Base-by-base conservation (phyloP, 2,329 filamentous ascomycete genomes). In the Hansfordia pulvinata region DNA sequence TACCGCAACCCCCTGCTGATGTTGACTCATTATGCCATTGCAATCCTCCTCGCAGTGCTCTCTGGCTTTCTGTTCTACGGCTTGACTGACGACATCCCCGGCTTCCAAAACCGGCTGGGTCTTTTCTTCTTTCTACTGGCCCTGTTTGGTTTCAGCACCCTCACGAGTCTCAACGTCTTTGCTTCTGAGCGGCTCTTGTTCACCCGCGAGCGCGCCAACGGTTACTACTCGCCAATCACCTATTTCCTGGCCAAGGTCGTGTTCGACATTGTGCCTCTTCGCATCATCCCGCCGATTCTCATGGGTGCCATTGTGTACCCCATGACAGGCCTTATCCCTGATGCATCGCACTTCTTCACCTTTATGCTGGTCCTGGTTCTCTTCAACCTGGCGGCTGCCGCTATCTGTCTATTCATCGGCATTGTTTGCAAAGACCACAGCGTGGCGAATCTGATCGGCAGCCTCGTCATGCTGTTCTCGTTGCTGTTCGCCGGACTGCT, bases 1-100 rank as follows among this genome's bases (percentile, higher is more conserved):
- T 96, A 98, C 59, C 76, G 90, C 30, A 94, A 98, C 50, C 90
- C 90, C 2, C 86, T 96, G 70, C 62, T 98, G 32, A 98, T 98
- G 90, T 69, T 98, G 31, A 94, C 86, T 0, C 90, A 98, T 54
- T 98, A 96, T 47, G 90, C 90, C 19, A 96, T 94, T 39, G 85
- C 90, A 6, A 96, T 98, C 33, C 58, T 96, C 1, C 69, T 98
- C 5, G 90, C 86, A 2, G 88, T 96, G 5, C 79, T 98, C 31
- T 86, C 88, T 2, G 90, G 90, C 4, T 96, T 82, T 53, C 67
- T 98, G 9, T 98, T 96, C 60, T 98, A 96, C 42, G 90, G 88
- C 3, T 63, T 98, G 25, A 93, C 86, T 1, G 85, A 93, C 44
- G 86, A 98, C 44, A 93, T 98, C 40, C 79, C 84, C 34, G 90